phyloP scores from a whole-genome alignment of 1,284 basidiomycete species.

The Uromyces viciae-fabae region DNA sequence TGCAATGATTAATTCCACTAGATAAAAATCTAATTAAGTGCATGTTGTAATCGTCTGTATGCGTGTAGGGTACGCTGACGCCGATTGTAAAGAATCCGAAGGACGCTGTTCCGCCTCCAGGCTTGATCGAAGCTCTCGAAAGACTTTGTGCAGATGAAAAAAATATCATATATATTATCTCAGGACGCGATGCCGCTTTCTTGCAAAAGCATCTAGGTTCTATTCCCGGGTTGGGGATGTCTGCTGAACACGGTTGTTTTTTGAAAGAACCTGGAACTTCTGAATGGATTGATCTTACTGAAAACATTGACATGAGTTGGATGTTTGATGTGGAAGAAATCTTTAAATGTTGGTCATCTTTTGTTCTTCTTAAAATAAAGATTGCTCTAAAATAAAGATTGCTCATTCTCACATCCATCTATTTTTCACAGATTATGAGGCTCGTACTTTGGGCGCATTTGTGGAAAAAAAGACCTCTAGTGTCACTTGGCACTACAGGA shows the following conservation, averaged over 20 bases:
- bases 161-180: constrained; percentile 95
- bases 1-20: too few relatives aligned
- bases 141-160: constrained; percentile 71
- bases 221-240: constrained; percentile 77
- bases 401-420: not conserved
- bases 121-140: constrained; percentile 71
- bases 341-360: constrained; percentile 73
- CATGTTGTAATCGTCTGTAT: not conserved
- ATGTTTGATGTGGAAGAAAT: constrained; percentile 92
- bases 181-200: constrained; percentile 90
- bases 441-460: constrained; percentile 80
- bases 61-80: constrained; percentile 76
- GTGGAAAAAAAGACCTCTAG: constrained; percentile 96
- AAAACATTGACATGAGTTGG: constrained; percentile 93
- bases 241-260: constrained; percentile 94
- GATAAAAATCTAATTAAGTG: constrained; percentile 2
- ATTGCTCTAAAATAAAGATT: too few relatives aligned
- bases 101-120: constrained; percentile 74
- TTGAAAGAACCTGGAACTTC: constrained; percentile 64
- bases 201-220: constrained; percentile 86
- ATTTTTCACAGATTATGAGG: constrained; percentile 51
- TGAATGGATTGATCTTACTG: constrained; percentile 83
- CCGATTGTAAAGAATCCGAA: constrained; percentile 93
- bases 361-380: not conserved
- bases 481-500: constrained; percentile 96